Conservation (phyloP, 805 yeast species). For the Cyberlindnera bimundalis region DNA sequence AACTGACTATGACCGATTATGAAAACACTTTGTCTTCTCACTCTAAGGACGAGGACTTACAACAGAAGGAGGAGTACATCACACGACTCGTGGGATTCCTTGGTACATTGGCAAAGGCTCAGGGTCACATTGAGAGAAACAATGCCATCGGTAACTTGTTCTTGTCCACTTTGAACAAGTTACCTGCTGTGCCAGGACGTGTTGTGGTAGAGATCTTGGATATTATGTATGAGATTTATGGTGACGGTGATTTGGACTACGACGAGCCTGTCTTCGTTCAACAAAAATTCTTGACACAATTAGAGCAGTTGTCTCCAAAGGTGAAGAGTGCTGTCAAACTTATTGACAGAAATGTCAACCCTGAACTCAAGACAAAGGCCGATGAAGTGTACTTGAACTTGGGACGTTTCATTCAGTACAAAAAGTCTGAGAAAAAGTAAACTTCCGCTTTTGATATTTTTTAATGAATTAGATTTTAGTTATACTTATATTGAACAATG, state of each 20-base stretch:
- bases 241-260: slow-evolving; percentile 65
- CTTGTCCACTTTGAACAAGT: slow-evolving; percentile 27
- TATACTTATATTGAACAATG: background rate
- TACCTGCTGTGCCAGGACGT: slow-evolving; percentile 33
- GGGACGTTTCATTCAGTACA: slow-evolving; percentile 75
- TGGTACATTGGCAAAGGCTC: slow-evolving; percentile 45
- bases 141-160: slow-evolving; percentile 44
- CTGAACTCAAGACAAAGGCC: slow-evolving; percentile 55
- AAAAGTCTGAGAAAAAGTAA: slow-evolving; percentile 40
- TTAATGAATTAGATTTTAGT: background rate
- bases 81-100: slow-evolving; percentile 49
- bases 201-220: slow-evolving; percentile 60
- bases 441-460: background rate
- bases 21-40: slow-evolving; percentile 13
- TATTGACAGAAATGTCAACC: slow-evolving; percentile 61
- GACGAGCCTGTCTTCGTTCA: slow-evolving; percentile 66
- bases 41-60: slow-evolving; percentile 18
- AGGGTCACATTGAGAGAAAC: slow-evolving; percentile 44
- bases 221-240: slow-evolving; percentile 71
- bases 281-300: slow-evolving; percentile 40
- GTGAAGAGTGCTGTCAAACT: slow-evolving; percentile 53
- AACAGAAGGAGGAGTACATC: slow-evolving; percentile 36
- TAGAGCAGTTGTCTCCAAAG: slow-evolving; percentile 43
- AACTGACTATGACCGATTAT: slow-evolving; percentile 23
- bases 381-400: slow-evolving; percentile 67